A percentile compares a stretch with the other conserved stretches of the same genome.
phyloP scores from a whole-genome alignment of 805 yeast species.

The Yarrowia yakushimensis region DNA sequence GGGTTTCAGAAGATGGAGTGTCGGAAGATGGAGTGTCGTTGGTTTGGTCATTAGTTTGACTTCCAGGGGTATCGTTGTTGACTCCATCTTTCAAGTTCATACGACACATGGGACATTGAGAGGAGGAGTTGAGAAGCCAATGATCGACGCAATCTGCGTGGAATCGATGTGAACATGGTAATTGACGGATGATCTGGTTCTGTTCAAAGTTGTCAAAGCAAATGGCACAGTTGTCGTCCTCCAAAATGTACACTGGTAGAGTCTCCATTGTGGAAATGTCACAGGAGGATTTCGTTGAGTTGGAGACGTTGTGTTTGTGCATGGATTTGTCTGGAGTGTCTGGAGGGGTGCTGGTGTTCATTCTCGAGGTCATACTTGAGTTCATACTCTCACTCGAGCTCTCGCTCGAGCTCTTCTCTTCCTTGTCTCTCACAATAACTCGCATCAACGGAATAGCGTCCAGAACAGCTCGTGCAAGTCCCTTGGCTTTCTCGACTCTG shows the following conservation, averaged over 20 bases:
- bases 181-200: neutral
- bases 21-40: too few species aligned
- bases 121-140: neutral
- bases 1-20: neutral
- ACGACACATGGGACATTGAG: slow-evolving; percentile 23
- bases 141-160: slow-evolving; percentile 18
- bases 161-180: slow-evolving; percentile 9
- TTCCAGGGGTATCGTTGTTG: too few species aligned
- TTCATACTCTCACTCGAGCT: too few species aligned
- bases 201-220: slow-evolving; percentile 15
- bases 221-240: slow-evolving; percentile 20
- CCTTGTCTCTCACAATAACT: neutral
- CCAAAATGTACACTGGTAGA: neutral
- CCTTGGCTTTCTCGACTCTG: slow-evolving; percentile 32
- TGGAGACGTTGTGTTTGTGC: neutral
- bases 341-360: too few species aligned
- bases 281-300: neutral
- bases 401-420: neutral
- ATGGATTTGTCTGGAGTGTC: neutral
- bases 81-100: neutral
- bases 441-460: slow-evolving; percentile 39
- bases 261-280: slow-evolving; percentile 6
- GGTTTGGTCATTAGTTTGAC: neutral
- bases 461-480: slow-evolving; percentile 40
- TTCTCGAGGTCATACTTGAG: too few species aligned